Conservation (phyloP, 2,329 filamentous ascomycete species). For the Ophiostoma novo-ulmi region DNA sequence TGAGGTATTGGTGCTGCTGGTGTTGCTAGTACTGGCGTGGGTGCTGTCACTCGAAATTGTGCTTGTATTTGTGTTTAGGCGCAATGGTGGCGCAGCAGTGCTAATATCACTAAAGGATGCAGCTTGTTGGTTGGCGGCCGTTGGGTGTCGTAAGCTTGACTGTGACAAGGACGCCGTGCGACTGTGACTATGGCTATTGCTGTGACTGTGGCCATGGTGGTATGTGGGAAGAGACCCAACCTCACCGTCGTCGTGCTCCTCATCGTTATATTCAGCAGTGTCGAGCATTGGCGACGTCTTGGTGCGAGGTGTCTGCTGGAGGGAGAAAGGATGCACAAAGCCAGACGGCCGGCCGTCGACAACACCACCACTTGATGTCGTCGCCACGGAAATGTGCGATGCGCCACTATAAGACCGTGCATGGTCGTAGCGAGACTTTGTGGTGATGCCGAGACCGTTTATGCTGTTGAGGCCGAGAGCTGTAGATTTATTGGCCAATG, state of each 20-base stretch:
- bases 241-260: slow-evolving; percentile 33
- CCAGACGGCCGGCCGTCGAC: slow-evolving; percentile 38
- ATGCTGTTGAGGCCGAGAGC: neutral
- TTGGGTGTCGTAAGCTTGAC: slow-evolving; percentile 36
- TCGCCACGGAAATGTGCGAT: slow-evolving; percentile 53
- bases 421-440: slow-evolving; percentile 46
- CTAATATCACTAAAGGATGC: slow-evolving; percentile 39
- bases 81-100: slow-evolving; percentile 33
- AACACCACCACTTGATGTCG: slow-evolving; percentile 49
- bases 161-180: slow-evolving; percentile 31
- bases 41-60: neutral
- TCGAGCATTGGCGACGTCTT: slow-evolving; percentile 57
- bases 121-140: slow-evolving; percentile 38
- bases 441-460: slow-evolving; percentile 15
- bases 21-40: neutral
- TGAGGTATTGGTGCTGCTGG: neutral
- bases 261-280: slow-evolving; percentile 51
- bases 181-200: slow-evolving; percentile 27
- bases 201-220: slow-evolving; percentile 21
- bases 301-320: slow-evolving; percentile 58
- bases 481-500: slow-evolving; percentile 28
- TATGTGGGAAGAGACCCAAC: slow-evolving; percentile 25
- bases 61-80: slow-evolving; percentile 36
- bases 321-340: slow-evolving; percentile 53
- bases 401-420: slow-evolving; percentile 54